Base-by-base conservation (phyloP, 495 filamentous ascomycete genomes). In the Chaetomium fimeti region DNA sequence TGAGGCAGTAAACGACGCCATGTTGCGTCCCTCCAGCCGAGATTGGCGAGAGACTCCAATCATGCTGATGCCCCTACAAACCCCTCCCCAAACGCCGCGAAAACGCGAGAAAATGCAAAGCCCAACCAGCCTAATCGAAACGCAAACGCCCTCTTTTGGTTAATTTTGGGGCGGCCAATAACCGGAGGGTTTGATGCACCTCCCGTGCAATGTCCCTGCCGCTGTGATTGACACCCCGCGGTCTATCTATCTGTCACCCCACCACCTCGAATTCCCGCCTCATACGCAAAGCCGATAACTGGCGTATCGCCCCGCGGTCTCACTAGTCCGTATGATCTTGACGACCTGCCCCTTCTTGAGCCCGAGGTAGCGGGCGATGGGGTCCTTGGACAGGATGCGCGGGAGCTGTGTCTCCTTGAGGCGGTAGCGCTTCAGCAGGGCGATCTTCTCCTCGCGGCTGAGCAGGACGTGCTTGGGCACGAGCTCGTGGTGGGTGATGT, bases 321-420 rank as follows among this genome's bases (percentile, higher is more conserved):
- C 89, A 62, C 80, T 84, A 61, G 86, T 89, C 57, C 94, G 82
- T 59, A 98, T 95, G 69, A 98, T 98, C 86, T 98, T 98, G 63
- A 98, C 95, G 15, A 98, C 92, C 81, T 98, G 92, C 3, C 94
- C 92, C 70, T 91, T 85, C 79, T 91, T 88, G 76, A 98, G 80
- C 22, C 95, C 94, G 57, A 97, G 77, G 77, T 97, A 98, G 72
- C 88, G 86, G 40, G 94, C 91, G 42, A 98, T 91, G 16, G 94
- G 94, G 79, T 98, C 94, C 52, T 88, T 89, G 57, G 88, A 81
- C 77, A 96, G 87, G 64, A 98, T 98, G 61, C 94, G 84, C 13
- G 94, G 94, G 71, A 98, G 78, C 79, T 98, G 94, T 40, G 89
- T 96, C 83, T 98, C 94, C 87, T 97, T 97, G 71, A 98, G 80